phyloP scores from a whole-genome alignment of 306 rosid genomes.

The Carpinus fangiana region DNA sequence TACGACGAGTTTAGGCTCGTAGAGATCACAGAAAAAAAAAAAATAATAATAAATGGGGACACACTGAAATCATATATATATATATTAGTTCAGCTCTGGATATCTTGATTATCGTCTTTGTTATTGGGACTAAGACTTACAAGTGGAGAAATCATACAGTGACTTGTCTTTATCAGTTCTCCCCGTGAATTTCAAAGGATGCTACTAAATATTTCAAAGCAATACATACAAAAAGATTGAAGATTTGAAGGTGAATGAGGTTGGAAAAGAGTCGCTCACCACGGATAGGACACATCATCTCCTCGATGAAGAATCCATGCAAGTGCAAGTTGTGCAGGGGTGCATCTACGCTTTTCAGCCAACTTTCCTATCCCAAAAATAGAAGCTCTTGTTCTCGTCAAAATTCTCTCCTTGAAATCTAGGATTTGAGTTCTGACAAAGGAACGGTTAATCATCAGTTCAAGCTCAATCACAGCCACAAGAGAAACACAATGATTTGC shows the following conservation, averaged over 20 bases:
- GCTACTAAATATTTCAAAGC: neutral
- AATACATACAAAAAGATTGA: neutral
- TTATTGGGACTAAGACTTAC: too few species aligned
- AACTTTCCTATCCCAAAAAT: conserved; percentile 38
- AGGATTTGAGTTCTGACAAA: conserved; percentile 49
- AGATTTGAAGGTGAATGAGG: neutral
- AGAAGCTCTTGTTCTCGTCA: conserved; percentile 57
- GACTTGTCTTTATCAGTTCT: neutral
- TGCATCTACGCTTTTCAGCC: conserved; percentile 55
- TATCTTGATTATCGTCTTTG: too few species aligned
- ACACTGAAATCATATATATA: too few species aligned
- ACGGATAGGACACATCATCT: conserved; percentile 62
- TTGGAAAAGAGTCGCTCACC: conserved; percentile 38
- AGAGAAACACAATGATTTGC: neutral
- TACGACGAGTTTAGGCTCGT: too few species aligned
- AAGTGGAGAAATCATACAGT: neutral
- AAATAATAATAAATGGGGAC: too few species aligned
- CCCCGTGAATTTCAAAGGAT: neutral
- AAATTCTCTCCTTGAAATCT: conserved; percentile 61
- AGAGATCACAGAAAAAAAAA: too few species aligned
- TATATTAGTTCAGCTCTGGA: too few species aligned
- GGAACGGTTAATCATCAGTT: conserved; percentile 3
- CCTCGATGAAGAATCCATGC: conserved; percentile 70
- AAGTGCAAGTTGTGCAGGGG: conserved; percentile 66
- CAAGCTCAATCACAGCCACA: conserved; percentile 6